Evolutionary conservation across 345 rosid genomes (phyloP), one percentile per base, ranked within the genome.

Genomic region (Anacardium occidentale): DNA sequence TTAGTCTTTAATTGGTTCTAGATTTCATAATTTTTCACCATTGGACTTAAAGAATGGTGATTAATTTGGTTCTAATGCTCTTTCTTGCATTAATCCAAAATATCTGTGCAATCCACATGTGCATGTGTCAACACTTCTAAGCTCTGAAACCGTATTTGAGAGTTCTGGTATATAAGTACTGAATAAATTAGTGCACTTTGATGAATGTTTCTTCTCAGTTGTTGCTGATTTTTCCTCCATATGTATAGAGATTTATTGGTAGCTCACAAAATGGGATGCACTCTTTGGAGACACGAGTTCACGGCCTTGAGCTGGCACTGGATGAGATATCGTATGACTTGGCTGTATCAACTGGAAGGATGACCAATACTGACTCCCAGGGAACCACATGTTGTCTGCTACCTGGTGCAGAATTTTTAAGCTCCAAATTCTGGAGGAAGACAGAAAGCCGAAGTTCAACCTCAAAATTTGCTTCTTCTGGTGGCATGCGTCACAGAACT

Each of bases 301-400:
- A 87, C 3, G 96, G 97, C 51, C 83, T 95, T 10, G 99, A 95
- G 77, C 63, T 91, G 80, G 92, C 98, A 14, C 75, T 95, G 76
- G 99, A 95, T 81, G 99, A 88, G 78, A 92, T 95, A 71, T 92
- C 99, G 8, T 89, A 90, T 74, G 97, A 95, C 85, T 80, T 92
- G 72, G 94, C 94, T 13, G 89, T 86, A 52, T 79, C 92, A 51
- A 85, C 75, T 66, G 94, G 97, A 76, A 88, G 93, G 87, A 88
- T 92, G 96, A 77, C 85, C 47, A 76, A 76, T 14, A 73, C 73
- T 2, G 71, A 75, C 66, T 80, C 88, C 65, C 60, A 66, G 8
- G 78, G 88, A 78, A 83, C 81, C 67, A 78, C 83, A 44, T 95
- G 99, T 76, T 95, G 97, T 78, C 75, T 88, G 53, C 79, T 95